Percentiles rank a stretch among this genome's conserved stretches.
phyloP scores from a whole-genome alignment of 305 asterid species.

The Fraxinus greggii region DNA sequence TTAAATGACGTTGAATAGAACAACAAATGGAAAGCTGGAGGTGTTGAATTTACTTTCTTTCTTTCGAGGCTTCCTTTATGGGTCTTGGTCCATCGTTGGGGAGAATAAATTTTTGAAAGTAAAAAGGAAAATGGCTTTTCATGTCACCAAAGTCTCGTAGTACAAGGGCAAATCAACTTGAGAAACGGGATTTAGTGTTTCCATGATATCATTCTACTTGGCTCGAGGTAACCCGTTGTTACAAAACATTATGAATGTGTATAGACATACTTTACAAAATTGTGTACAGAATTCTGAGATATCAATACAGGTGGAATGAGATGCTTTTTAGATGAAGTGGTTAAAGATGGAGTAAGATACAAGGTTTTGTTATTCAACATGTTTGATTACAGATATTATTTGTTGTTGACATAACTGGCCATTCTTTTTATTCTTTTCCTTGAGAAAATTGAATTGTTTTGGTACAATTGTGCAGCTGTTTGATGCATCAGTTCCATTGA shows the following conservation, averaged over 20 bases:
- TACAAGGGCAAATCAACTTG: conserved; percentile 7
- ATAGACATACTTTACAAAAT: background rate
- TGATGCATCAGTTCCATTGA: background rate
- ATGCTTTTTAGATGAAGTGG: background rate
- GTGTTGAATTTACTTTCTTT: background rate
- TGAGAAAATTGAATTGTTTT: background rate
- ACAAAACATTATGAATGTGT: background rate
- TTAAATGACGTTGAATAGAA: conserved; percentile 14
- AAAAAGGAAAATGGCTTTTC: background rate
- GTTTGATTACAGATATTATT: background rate
- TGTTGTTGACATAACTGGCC: background rate
- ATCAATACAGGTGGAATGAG: background rate
- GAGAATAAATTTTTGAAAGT: conserved; percentile 20
- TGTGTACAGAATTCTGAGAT: conserved; percentile 2
- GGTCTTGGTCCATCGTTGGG: background rate
- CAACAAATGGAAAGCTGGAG: conserved; percentile 6
- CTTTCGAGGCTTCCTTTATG: background rate
- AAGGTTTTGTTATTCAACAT: background rate
- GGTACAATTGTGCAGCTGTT: background rate
- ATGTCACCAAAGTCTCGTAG: background rate
- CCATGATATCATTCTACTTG: conserved; percentile 13
- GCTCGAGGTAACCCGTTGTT: background rate
- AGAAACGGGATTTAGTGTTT: conserved; percentile 18
- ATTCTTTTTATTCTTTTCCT: background rate
- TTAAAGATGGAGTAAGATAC: background rate